Conservation (phyloP, 163 green algal genomes). For the Trebouxia gelatinosa region DNA sequence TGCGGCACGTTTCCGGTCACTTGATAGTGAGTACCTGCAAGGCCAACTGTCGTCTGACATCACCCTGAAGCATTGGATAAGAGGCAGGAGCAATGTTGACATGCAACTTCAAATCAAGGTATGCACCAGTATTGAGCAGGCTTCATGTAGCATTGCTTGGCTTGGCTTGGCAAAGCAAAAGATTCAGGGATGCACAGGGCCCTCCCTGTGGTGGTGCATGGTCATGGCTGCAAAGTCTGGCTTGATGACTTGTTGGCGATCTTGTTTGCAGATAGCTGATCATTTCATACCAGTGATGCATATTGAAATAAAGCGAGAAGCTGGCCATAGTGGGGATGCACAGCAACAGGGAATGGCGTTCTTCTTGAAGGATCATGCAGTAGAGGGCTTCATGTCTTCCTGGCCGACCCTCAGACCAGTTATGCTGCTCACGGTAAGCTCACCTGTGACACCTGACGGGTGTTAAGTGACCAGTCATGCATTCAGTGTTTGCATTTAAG, state of each 20-base stretch:
- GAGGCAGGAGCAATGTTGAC: slow-evolving; percentile 6
- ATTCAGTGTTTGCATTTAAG: too few species aligned
- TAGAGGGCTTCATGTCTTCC: not conserved
- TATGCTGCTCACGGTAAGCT: slow-evolving; percentile 8
- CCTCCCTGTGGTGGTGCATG: too few species aligned
- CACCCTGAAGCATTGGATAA: not conserved
- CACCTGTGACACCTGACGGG: too few species aligned
- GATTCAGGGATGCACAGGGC: too few species aligned
- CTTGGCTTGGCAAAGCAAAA: too few species aligned
- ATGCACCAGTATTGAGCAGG: too few species aligned
- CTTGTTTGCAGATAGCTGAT: not conserved
- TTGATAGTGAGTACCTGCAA: slow-evolving; percentile 9
- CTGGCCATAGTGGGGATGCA: slow-evolving; percentile 1
- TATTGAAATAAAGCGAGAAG: slow-evolving; percentile 2
- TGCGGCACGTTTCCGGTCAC: too few species aligned
- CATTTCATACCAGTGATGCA: not conserved
- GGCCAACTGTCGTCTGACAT: not conserved
- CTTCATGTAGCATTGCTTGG: too few species aligned
- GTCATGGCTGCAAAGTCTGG: too few species aligned
- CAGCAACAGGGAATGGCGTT: slow-evolving; percentile 12
- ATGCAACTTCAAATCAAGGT: slow-evolving; percentile 2
- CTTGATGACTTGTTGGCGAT: too few species aligned
- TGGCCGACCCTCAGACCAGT: slow-evolving; percentile 3
- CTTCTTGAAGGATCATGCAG: not conserved
- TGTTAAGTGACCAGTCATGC: too few species aligned